Evolutionary conservation across 2,329 filamentous ascomycete species (phyloP).

Genomic region (Pseudonectria buxi): DNA sequence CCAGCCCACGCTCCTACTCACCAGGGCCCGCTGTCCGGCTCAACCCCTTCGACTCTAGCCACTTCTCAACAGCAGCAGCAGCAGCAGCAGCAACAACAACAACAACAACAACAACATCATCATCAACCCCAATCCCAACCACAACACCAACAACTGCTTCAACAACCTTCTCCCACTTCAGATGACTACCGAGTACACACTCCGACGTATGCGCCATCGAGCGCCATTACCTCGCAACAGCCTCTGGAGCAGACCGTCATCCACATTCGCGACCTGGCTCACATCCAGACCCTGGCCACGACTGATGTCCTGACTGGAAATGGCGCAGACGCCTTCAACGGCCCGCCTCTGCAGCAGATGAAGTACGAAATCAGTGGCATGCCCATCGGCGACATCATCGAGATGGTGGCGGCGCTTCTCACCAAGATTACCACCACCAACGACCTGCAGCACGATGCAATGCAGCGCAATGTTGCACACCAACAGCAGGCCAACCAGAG

Average conservation of each 20-base stretch:
- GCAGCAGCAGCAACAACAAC: background rate
- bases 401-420: constrained; percentile 94
- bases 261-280: constrained; percentile 79
- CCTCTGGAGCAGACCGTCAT: constrained; percentile 49
- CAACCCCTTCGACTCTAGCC: constrained; percentile 11
- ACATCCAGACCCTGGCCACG: constrained; percentile 82
- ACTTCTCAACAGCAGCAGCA: constrained; percentile 1
- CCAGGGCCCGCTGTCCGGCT: constrained; percentile 13
- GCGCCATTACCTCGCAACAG: constrained; percentile 18
- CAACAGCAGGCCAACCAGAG: constrained; percentile 47
- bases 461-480: constrained; percentile 65
- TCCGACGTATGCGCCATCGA: constrained; percentile 28
- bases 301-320: constrained; percentile 60
- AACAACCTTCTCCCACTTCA: constrained; percentile 30
- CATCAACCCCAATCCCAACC: constrained; percentile 20
- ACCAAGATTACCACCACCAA: constrained; percentile 98
- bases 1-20: constrained; percentile 12
- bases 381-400: constrained; percentile 95
- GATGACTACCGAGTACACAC: constrained; percentile 32
- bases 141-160: constrained; percentile 7
- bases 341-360: constrained; percentile 46
- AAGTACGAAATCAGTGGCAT: constrained; percentile 95
- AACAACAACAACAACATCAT: constrained; percentile 3
- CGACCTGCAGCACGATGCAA: constrained; percentile 84
- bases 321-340: constrained; percentile 43